Conservation (phyloP, 495 filamentous ascomycete genomes). For the Annulohypoxylon stygium region DNA sequence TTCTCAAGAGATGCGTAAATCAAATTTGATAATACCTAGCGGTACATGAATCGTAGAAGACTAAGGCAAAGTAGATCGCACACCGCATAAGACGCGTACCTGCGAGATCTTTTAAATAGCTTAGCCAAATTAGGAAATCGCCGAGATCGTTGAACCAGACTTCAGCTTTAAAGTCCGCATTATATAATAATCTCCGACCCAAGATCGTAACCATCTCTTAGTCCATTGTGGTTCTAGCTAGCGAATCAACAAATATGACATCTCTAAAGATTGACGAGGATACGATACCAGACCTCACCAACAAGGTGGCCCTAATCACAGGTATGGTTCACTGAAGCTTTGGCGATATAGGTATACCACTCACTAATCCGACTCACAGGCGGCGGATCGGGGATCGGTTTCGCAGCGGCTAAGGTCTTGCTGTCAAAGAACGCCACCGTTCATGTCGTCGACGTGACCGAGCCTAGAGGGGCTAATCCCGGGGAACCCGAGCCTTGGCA, state of each 20-base stretch:
- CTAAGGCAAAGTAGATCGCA: neutral
- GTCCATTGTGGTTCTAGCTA: neutral
- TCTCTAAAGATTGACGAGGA: conserved; percentile 1
- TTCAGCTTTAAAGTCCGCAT: neutral
- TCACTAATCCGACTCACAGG: neutral
- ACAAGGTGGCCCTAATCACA: neutral
- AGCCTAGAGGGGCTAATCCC: neutral
- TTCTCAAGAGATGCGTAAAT: neutral
- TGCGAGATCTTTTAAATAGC: neutral
- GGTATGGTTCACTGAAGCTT: neutral
- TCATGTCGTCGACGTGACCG: neutral
- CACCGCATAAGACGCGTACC: neutral
- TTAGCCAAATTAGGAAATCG: conserved; percentile 11
- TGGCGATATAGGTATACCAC: neutral
- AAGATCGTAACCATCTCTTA: neutral
- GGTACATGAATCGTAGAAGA: neutral
- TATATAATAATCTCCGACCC: neutral
- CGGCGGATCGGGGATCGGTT: neutral
- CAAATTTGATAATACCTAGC: no score
- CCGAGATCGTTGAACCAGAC: neutral
- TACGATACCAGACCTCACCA: neutral
- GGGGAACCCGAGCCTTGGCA: neutral
- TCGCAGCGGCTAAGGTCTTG: neutral
- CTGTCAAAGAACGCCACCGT: neutral
- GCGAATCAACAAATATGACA: neutral